Conservation (phyloP, 371 early-diverging fungal genomes). For the Lichtheimia ornata region DNA sequence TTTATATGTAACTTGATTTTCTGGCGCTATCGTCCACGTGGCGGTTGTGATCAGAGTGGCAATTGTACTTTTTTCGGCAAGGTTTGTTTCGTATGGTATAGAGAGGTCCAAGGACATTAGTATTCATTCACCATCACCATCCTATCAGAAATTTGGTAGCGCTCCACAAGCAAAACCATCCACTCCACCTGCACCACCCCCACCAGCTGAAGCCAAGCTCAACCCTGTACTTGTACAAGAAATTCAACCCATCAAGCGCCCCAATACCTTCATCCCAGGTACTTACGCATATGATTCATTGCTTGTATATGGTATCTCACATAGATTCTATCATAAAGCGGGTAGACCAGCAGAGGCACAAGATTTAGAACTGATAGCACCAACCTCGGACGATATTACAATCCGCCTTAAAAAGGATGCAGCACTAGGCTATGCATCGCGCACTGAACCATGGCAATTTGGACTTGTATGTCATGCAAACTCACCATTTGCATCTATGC, state of each 20-base stretch:
- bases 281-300: background rate
- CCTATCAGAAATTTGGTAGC: too few relatives aligned
- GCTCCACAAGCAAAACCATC: too few relatives aligned
- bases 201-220: conserved; percentile 19
- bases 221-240: conserved; percentile 1
- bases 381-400: conserved; percentile 34
- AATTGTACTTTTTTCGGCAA: background rate
- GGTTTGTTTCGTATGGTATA: background rate
- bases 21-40: conserved; percentile 16
- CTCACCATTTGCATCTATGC: background rate
- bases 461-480: conserved; percentile 26
- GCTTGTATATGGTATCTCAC: background rate
- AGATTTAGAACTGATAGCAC: conserved; percentile 34
- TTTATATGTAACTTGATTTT: conserved; percentile 16
- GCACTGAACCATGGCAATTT: conserved; percentile 31
- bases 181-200: conserved; percentile 7
- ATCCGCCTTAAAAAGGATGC: conserved; percentile 21
- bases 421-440: conserved; percentile 19
- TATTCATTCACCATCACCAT: background rate
- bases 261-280: conserved; percentile 16
- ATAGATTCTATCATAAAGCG: background rate
- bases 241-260: conserved; percentile 12
- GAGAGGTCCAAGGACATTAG: background rate
- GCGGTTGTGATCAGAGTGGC: conserved; percentile 13
- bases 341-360: conserved; percentile 4